These are phyloP conservation scores for Tylopilus orsonianus DNA, from an alignment of 1,284 basidiomycete species.

Conservation along the genomic window DNA sequence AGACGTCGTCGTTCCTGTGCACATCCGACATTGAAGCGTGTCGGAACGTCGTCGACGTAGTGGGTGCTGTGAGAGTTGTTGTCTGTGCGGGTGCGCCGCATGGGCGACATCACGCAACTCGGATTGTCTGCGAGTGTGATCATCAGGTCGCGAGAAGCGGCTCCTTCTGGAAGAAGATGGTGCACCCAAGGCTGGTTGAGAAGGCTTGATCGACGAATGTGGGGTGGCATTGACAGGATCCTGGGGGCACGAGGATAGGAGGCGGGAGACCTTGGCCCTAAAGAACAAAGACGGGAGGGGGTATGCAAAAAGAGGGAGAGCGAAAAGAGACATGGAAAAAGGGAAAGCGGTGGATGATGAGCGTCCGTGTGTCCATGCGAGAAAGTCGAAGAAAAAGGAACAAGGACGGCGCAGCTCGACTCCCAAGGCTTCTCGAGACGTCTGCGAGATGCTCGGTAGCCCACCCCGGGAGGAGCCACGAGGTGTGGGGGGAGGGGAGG, in stretches of 20 bases:
- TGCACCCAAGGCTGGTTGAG: slow-evolving; percentile 14
- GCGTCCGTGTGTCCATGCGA: slow-evolving; percentile 53
- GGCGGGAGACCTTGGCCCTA: slow-evolving; percentile 54
- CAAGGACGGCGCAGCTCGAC: slow-evolving; percentile 43
- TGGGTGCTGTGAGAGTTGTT: slow-evolving; percentile 12
- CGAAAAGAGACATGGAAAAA: slow-evolving; percentile 36
- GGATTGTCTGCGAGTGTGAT: slow-evolving; percentile 10
- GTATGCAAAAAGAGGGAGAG: slow-evolving; percentile 35
- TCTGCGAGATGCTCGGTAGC: slow-evolving; percentile 42
- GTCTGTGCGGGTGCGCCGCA: slow-evolving; percentile 23
- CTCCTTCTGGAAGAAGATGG: slow-evolving; percentile 14
- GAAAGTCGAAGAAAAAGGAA: slow-evolving; percentile 46
- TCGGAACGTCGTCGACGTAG: slow-evolving; percentile 23
- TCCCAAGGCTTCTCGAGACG: slow-evolving; percentile 55
- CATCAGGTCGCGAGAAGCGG: slow-evolving; percentile 28
- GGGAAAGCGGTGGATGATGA: slow-evolving; percentile 45
- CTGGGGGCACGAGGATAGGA: slow-evolving; percentile 30
- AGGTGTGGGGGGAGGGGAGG: slow-evolving; percentile 47
- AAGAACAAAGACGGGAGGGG: slow-evolving; percentile 42
- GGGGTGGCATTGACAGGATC: slow-evolving; percentile 14
- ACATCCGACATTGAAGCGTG: slow-evolving; percentile 17
- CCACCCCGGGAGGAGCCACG: slow-evolving; percentile 51
- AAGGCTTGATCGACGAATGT: slow-evolving; percentile 22
- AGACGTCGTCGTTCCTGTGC: slow-evolving; percentile 20
- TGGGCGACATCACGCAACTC: slow-evolving; percentile 17